These are phyloP conservation scores for Cicer arietinum DNA, from an alignment of 306 rosid genomes.

Conservation along the genomic window DNA sequence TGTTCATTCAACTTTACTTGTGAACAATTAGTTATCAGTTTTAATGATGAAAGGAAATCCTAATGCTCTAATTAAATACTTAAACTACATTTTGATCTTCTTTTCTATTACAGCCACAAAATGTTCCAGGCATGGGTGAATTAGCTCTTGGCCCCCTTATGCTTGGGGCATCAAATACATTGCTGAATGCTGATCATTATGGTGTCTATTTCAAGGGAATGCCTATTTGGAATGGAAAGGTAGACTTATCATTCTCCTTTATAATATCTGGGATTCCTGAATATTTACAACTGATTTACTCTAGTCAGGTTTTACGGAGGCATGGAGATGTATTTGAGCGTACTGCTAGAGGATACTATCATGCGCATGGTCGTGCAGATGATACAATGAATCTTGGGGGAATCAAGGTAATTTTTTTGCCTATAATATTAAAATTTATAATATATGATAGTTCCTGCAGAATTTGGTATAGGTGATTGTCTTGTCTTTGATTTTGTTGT, in stretches of 20 bases:
- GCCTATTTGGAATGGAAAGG: slow-evolving; percentile 87
- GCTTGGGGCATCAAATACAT: slow-evolving; percentile 78
- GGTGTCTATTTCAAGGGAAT: slow-evolving; percentile 85
- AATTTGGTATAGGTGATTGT: neutral
- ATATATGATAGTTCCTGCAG: neutral
- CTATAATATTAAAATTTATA: neutral
- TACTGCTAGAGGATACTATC: slow-evolving; percentile 79
- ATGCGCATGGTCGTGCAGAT: slow-evolving; percentile 96
- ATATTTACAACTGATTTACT: slow-evolving; percentile 33
- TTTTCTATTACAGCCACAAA: slow-evolving; percentile 60
- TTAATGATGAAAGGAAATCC: neutral
- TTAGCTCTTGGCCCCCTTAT: slow-evolving; percentile 86
- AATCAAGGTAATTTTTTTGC: slow-evolving; percentile 70
- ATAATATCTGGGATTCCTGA: slow-evolving; percentile 29
- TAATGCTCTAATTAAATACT: neutral
- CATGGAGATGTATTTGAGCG: slow-evolving; percentile 95
- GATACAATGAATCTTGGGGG: slow-evolving; percentile 99
- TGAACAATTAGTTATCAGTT: slow-evolving; percentile 3
- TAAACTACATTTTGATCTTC: slow-evolving; percentile 17
- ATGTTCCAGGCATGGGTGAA: slow-evolving; percentile 90
- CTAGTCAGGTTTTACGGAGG: slow-evolving; percentile 75
- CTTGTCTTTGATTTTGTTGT: neutral
- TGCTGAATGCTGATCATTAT: slow-evolving; percentile 90
- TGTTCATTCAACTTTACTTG: slow-evolving; percentile 35
- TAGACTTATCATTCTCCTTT: slow-evolving; percentile 47